Base-by-base conservation (phyloP, 345 rosid genomes). In the Corchorus capsularis region DNA sequence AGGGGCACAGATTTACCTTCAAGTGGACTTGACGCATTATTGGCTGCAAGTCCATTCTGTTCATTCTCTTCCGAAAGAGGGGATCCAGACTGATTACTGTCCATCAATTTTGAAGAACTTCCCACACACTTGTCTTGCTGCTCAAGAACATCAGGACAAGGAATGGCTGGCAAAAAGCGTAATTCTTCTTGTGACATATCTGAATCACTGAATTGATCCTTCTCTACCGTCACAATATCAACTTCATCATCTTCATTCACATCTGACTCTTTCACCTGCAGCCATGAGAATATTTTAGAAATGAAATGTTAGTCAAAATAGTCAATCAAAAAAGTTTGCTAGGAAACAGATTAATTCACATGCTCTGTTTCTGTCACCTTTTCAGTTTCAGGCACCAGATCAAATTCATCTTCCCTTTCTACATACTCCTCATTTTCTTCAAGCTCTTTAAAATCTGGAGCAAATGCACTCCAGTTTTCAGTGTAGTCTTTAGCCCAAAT, bases 401-500 rank as follows among this genome's bases (percentile, higher is more conserved):
- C 99, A 81, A 96, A 96, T 71, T 96, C 98, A 79, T 96, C 99
- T 84, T 96, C 99, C 2, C 95, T 87, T 87, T 96, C 98, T 63
- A 96, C 92, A 63, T 96, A 96, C 85, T 96, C 99, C 83, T 96
- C 99, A 79, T 96, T 96, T 82, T 96, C 99, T 87, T 94, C 98
- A 6, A 96, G 97, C 89, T 96, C 99, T 81, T 94, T 96, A 77
- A 96, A 96, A 82, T 96, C 99, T 4, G 99, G 98, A 77, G 99
- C 99, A 86, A 96, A 96, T 46, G 99, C 98, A 78, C 99, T 96
- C 99, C 98, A 96, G 67, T 96, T 96, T 85, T 96, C 99, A 3
- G 97, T 92, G 78, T 96, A 91, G 72, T 96, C 99, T 84, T 96
- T 96, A 46, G 98, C 99, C 99, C 99, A 96, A 41, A 96, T 89